Evolutionary conservation across 148 eudicot genomes (phyloP), one percentile per base, ranked within the genome.

Genomic region (Agrostemma githago): DNA sequence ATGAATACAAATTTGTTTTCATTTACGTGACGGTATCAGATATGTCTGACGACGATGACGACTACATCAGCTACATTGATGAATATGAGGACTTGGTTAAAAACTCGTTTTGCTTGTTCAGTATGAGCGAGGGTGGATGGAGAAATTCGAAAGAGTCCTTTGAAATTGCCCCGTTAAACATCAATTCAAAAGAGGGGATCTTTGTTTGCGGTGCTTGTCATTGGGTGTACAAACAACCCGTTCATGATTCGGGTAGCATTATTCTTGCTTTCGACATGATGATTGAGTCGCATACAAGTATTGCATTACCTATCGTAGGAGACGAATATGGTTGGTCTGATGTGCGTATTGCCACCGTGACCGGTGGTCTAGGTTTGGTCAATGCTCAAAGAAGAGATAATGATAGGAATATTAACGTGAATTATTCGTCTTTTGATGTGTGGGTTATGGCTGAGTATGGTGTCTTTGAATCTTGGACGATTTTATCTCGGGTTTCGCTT

Each of bases 121-220:
- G 19, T 16, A 20, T 57, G 5, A 2, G 21, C 19, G 61, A 57
- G 19, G 19, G 19, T 20, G 21, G 19, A 2, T 57, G 61, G 61
- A 57, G 61, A 16, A 57, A 16, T 4, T 16, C 4, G 16, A 16
- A 16, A 57, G 5, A 2, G 4, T 5, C 5, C 6, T 26, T 26
- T 1, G 34, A 26, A 26, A 26, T 44, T 5, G 61, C 16, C 4
- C 4, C 2, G 2, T 2, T 0, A 6, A 16, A 16, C 5, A 15
- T n/a, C 19, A 3, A 57, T 15, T 11, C 17, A 15, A 3, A 0
- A 15, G 17, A 14, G 5, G 64, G 64, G 11, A 38, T 61, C 0
- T 61, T 61, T 21, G 65, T 21, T 61, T 14, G 11, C 8, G 65
- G 65, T 21, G 65, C 40, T 61, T 61, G 65, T 61, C 65, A 61